phyloP scores from a whole-genome alignment of 2,329 filamentous ascomycete species.

The Penicillium rolfsii region DNA sequence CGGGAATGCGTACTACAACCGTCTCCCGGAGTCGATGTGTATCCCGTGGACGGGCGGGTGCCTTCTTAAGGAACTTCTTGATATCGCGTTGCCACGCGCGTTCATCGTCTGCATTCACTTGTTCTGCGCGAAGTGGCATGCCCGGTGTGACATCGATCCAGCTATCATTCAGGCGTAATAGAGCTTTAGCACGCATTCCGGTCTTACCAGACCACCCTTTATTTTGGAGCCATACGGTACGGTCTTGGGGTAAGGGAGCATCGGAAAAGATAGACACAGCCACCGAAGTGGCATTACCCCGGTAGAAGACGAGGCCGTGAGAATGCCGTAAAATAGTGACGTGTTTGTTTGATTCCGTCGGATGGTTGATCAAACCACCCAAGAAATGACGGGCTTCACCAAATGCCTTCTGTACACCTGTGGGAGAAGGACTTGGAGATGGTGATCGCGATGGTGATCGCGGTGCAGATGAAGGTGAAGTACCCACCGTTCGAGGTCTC shows the following conservation, averaged over 20 bases:
- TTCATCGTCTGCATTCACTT: slow-evolving; percentile 62
- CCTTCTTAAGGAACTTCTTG: slow-evolving; percentile 63
- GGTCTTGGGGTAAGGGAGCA: slow-evolving; percentile 57
- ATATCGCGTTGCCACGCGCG: slow-evolving; percentile 71
- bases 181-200: slow-evolving; percentile 67
- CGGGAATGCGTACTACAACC: slow-evolving; percentile 66
- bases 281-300: slow-evolving; percentile 65
- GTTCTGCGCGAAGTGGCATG: slow-evolving; percentile 49
- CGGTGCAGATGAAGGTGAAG: slow-evolving; percentile 8
- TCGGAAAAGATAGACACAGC: slow-evolving; percentile 67
- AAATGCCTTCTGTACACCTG: slow-evolving; percentile 40
- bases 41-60: slow-evolving; percentile 48
- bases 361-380: slow-evolving; percentile 65
- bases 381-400: slow-evolving; percentile 67
- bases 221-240: slow-evolving; percentile 69
- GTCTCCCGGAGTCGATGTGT: slow-evolving; percentile 64
- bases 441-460: slow-evolving; percentile 8
- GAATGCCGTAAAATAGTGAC: slow-evolving; percentile 70
- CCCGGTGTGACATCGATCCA: slow-evolving; percentile 72
- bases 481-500: slow-evolving; percentile 23
- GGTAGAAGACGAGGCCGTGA: slow-evolving; percentile 66
- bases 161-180: slow-evolving; percentile 60
- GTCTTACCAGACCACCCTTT: slow-evolving; percentile 70
- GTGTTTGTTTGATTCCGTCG: slow-evolving; percentile 67
- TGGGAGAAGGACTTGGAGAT: slow-evolving; percentile 14